A percentile compares a stretch with the other conserved stretches of the same genome.
These are phyloP conservation scores for Trypanosomatidae sp. DNA, from an alignment of 208 protist genomes.

Conservation along the genomic window DNA sequence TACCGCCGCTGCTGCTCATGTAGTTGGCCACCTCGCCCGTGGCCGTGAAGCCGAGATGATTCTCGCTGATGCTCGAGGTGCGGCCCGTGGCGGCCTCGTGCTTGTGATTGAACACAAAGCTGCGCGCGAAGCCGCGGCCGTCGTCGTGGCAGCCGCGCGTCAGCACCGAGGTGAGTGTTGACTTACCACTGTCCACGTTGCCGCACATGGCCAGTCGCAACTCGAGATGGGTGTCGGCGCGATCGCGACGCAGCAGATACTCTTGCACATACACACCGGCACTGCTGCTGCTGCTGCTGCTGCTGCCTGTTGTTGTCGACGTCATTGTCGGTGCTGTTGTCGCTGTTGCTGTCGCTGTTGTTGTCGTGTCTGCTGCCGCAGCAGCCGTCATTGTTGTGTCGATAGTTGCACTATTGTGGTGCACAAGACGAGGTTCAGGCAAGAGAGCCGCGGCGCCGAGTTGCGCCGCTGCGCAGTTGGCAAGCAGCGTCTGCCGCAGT, in stretches of 20 bases:
- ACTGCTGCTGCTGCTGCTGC: constrained; percentile 9
- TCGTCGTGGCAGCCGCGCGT: constrained; percentile 84
- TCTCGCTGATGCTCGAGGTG: constrained; percentile 92
- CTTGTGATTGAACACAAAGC: constrained; percentile 91
- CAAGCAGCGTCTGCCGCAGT: constrained; percentile 12
- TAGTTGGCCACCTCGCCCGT: constrained; percentile 90
- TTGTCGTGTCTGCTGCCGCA: too few species aligned
- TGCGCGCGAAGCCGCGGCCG: constrained; percentile 69
- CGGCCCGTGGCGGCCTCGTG: constrained; percentile 93
- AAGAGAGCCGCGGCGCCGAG: constrained; percentile 27
- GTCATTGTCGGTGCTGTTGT: constrained; percentile 2
- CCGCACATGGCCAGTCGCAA: constrained; percentile 87
- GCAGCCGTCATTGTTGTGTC: constrained; percentile 3
- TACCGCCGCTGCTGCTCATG: not conserved
- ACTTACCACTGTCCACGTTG: constrained; percentile 91
- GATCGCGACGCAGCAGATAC: constrained; percentile 49
- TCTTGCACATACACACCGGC: constrained; percentile 34
- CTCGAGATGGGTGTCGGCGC: constrained; percentile 34
- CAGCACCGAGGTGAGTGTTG: constrained; percentile 84
- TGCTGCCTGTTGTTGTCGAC: too few species aligned
- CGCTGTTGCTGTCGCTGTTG: not conserved
- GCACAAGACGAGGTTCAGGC: constrained; percentile 33
- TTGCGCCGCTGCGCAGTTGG: constrained; percentile 10
- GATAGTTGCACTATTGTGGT: not conserved
- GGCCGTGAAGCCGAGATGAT: constrained; percentile 92